Conservation (phyloP, 331 rosid genomes). For the Rosa hybrid region DNA sequence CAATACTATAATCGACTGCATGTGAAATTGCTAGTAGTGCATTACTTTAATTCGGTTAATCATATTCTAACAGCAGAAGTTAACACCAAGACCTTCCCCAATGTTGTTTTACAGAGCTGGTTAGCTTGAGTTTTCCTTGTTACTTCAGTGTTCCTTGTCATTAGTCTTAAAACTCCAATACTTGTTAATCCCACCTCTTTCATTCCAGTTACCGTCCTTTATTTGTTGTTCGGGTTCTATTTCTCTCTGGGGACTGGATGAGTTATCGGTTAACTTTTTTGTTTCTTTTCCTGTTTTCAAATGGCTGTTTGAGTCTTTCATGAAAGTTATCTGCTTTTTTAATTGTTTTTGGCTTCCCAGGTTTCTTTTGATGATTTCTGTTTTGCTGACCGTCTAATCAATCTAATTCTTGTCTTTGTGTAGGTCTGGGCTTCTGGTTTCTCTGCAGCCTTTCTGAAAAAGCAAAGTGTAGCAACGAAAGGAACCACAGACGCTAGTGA, state of each 20-base stretch:
- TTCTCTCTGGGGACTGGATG: background rate
- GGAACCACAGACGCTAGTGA: constrained; percentile 44
- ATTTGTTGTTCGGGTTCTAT: background rate
- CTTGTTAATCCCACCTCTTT: background rate
- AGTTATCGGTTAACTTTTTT: background rate
- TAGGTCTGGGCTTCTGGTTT: constrained; percentile 99
- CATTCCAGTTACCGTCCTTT: background rate
- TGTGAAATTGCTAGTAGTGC: background rate
- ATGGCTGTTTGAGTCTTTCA: background rate
- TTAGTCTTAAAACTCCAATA: background rate
- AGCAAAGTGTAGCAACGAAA: constrained; percentile 79
- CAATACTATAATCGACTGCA: background rate
- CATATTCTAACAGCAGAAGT: background rate
- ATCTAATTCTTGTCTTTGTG: constrained; percentile 13
- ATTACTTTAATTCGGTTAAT: background rate
- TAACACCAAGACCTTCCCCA: background rate
- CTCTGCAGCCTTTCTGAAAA: constrained; percentile 94
- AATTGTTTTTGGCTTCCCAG: constrained; percentile 3
- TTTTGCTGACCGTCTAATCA: background rate
- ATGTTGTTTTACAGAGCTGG: background rate
- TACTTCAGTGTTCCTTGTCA: background rate
- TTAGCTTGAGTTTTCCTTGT: background rate
- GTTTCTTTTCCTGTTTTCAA: background rate
- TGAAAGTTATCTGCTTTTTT: background rate
- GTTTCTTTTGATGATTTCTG: background rate